Base-by-base conservation (phyloP, 768 basidiomycete genomes). In the Naganishia vaughanmartiniae region DNA sequence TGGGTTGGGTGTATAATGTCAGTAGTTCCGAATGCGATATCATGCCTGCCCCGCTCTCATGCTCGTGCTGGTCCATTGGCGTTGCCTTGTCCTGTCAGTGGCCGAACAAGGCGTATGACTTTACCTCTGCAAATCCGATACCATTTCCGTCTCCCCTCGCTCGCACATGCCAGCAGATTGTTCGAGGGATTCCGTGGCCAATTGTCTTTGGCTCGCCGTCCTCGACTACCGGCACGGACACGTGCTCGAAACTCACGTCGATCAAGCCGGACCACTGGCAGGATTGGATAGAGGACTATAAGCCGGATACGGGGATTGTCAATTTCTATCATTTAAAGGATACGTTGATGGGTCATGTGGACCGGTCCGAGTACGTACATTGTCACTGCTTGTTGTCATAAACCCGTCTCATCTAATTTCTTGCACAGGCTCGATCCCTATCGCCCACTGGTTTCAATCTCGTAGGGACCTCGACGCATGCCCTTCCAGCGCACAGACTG, bases 331-430 rank as follows among this genome's bases (percentile, higher is more conserved):
- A 93, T 80, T 85, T 85, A 54, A 90, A 88, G 81, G 93, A 98
- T 73, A 91, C 93, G 0, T 86, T 99, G 24, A 97, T 97, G 90
- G 95, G 87, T 0, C 95, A 99, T 79, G 92, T 96, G n/a, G 95
- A 99, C 80, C 90, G 91, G 24, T 93, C 94, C 26, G 95, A 99
- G 78, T 63, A 42, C 39, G 60, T 34, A 79, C 39, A 9, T 4
- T 46, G 14, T 46, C 45, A 46, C 21, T 39, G 34, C 36, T n/a
- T 24, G 6, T 19, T 34, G 26, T 14, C 17, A 6, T 17, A 28
- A 28, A n/a, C 2, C 10, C 14, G 28, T 28, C 14, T 17, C 28
- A 31, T 36, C 42, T 34, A 11, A 63, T 45, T 10, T 19, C 14
- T 4, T 17, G 60, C 15, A 7, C 60, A 63, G 60, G 39, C 85